Percentiles rank a stretch among this genome's conserved stretches.
Evolutionary conservation across 306 rosid genomes (phyloP).

Genomic region (Benincasa hispida): DNA sequence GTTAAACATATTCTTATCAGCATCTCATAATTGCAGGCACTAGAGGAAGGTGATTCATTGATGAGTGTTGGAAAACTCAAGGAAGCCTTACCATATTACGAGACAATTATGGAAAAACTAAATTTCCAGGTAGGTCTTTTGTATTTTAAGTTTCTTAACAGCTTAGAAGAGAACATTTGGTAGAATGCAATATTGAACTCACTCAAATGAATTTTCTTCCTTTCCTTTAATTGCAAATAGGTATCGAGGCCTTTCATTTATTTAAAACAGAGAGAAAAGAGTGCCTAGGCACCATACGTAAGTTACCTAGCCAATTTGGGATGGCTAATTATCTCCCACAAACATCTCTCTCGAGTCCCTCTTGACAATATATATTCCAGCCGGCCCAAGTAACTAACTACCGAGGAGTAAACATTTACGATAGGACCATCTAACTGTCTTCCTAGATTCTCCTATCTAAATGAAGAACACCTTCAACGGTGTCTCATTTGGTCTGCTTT

Average conservation of each 20-base stretch:
- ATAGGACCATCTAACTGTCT: background rate
- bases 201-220: conserved; percentile 1
- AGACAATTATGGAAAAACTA: conserved; percentile 59
- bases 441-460: background rate
- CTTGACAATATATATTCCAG: background rate
- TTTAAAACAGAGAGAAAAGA: background rate
- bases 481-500: background rate
- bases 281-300: background rate
- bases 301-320: background rate
- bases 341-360: background rate
- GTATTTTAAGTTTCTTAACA: background rate
- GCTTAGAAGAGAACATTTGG: background rate
- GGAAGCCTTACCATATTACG: conserved; percentile 58
- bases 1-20: background rate
- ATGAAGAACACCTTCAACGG: background rate
- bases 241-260: background rate
- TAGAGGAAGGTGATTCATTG: conserved; percentile 64
- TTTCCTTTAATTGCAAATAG: background rate
- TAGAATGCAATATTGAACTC: background rate
- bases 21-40: conserved; percentile 24
- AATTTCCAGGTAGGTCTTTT: conserved; percentile 44
- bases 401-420: background rate
- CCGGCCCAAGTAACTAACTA: background rate
- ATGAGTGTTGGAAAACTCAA: conserved; percentile 59
- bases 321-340: background rate